Percentiles rank a stretch among this genome's conserved stretches.
Evolutionary conservation across 1,284 basidiomycete genomes (phyloP).

Genomic region (Trichosporon coremiiforme): DNA sequence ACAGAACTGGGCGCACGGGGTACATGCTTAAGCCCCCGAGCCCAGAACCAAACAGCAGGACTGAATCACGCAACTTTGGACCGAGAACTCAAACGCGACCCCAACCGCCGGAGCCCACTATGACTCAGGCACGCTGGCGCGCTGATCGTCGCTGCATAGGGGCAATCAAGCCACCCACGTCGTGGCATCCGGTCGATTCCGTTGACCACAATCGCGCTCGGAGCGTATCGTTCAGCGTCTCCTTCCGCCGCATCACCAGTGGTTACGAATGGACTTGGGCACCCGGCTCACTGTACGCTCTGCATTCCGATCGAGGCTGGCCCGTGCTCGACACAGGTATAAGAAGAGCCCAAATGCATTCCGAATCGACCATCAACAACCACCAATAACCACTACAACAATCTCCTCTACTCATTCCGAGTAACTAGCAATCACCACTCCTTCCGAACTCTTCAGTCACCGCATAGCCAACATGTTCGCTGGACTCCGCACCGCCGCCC

Average conservation of each 20-base stretch:
- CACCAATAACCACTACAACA: background rate
- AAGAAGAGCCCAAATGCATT: background rate
- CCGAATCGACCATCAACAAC: slow-evolving; percentile 10
- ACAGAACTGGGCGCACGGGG: background rate
- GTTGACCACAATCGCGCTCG: background rate
- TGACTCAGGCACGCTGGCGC: slow-evolving; percentile 9
- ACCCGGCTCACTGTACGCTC: background rate
- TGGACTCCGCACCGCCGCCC: slow-evolving; percentile 13
- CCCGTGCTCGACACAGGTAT: background rate
- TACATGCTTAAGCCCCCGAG: background rate
- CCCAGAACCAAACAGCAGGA: background rate
- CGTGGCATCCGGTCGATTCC: slow-evolving; percentile 12
- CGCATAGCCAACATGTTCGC: slow-evolving; percentile 9
- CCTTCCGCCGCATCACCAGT: background rate
- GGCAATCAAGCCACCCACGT: background rate
- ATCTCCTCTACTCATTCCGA: slow-evolving; percentile 11
- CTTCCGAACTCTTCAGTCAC: background rate
- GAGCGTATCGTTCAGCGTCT: background rate
- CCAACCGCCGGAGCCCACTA: background rate
- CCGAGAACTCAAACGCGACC: background rate
- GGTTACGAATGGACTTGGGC: background rate
- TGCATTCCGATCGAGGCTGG: background rate
- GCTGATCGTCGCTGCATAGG: background rate
- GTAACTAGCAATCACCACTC: slow-evolving; percentile 13
- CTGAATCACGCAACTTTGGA: background rate